Evolutionary conservation across 305 asterid species (phyloP).

Genomic region (Fraxinus velutina): DNA sequence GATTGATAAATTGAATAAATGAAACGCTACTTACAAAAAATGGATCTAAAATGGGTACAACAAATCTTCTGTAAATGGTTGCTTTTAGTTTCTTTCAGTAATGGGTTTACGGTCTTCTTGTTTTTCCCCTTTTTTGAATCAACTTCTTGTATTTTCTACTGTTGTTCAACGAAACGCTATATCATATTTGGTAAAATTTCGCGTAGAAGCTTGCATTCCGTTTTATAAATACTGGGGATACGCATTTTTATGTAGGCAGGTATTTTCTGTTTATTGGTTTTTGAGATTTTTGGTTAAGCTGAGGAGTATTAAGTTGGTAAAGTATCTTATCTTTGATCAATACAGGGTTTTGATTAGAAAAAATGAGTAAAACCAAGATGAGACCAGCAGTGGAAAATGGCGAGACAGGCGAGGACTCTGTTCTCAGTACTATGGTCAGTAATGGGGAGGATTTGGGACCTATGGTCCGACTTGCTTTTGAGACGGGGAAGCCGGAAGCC

Average conservation of each 20-base stretch:
- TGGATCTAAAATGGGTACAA: constrained; percentile 14
- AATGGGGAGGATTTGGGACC: constrained; percentile 91
- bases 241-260: background rate
- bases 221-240: background rate
- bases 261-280: background rate
- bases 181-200: background rate
- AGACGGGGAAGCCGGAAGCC: constrained; percentile 73
- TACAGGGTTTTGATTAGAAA: constrained; percentile 14
- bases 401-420: constrained; percentile 72
- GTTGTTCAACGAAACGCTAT: background rate
- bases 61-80: constrained; percentile 4
- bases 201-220: background rate
- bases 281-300: background rate
- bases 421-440: constrained; percentile 73
- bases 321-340: constrained; percentile 13
- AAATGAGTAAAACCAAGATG: constrained; percentile 63
- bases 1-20: background rate
- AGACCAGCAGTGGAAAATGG: constrained; percentile 53
- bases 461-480: constrained; percentile 80
- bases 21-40: background rate
- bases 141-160: background rate
- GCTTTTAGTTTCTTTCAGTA: background rate
- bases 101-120: background rate
- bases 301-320: constrained; percentile 14
- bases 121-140: background rate